Evolutionary conservation across 805 yeast genomes (phyloP), one percentile per base, ranked within the genome.

Genomic region (Wickerhamiella parazyma): DNA sequence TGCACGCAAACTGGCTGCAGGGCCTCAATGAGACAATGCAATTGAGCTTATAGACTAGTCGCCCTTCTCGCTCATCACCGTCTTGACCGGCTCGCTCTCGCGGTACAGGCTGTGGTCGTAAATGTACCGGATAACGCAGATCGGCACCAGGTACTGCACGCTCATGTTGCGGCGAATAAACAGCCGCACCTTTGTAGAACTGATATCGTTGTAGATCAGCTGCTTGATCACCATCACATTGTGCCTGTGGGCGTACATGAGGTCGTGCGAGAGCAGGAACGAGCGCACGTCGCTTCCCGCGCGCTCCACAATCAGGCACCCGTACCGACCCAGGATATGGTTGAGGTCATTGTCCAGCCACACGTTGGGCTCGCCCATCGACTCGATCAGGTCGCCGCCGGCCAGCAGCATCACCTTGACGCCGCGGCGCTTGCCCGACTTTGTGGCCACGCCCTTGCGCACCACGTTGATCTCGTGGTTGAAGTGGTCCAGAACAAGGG

Each of bases 321-420:
- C 98, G 62, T 91, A 91, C 49, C 82, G 79, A 21, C 98, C 98
- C 52, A 91, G 69, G 38, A 91, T 91, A 60, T 91, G 98, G 55
- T 86, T 94, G 55, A 91, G 69, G 62, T 91, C 98, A 46, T 73
- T 80, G 60, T 89, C 97, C 1, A 94, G 94, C 98, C 98, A 91
- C 31, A 91, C 98, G 55, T 89, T 91, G 18, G 98, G 97, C 63
- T 91, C 98, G n/a, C 98, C 98, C 97, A 91, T 91, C 36, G 93
- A 79, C 61, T 91, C 98, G 43, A 91, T 91, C 53, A 91, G 71
- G 63, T 91, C 98, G 35, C 98, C 98, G 41, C 98, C 98, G 0
- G 98, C 98, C 33, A 91, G 67, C 44, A 91, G 70, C 97, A 91
- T 89, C 55, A 91, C 80, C 60, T 89, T 89, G 43, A 82, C 95